Conservation (phyloP, 2,329 filamentous ascomycete species). For the Aspergillus ruber region DNA sequence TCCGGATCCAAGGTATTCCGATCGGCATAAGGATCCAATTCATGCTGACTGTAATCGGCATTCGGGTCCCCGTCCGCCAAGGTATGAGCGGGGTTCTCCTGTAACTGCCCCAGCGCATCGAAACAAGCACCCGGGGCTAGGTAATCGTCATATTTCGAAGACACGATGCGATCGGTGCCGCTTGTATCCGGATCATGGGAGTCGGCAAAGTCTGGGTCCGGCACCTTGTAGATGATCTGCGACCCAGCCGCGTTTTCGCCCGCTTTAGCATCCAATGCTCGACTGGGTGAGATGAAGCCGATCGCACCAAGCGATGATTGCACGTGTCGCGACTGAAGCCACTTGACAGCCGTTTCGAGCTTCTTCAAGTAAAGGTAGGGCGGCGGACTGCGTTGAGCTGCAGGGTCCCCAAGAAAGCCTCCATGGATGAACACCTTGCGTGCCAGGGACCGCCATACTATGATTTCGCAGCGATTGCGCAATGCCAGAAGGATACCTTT, state of each 20-base stretch:
- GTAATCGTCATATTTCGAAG: slow-evolving; percentile 31
- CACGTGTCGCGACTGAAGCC: slow-evolving; percentile 48
- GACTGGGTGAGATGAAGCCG: neutral
- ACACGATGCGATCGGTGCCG: slow-evolving; percentile 6
- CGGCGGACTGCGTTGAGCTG: slow-evolving; percentile 48
- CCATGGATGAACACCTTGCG: slow-evolving; percentile 71
- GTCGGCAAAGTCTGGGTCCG: slow-evolving; percentile 28
- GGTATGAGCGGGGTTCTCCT: slow-evolving; percentile 17
- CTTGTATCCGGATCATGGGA: slow-evolving; percentile 9
- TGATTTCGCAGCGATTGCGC: slow-evolving; percentile 67
- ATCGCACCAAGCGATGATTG: slow-evolving; percentile 4
- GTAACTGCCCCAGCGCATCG: slow-evolving; percentile 23
- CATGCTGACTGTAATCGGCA: slow-evolving; percentile 33
- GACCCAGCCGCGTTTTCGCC: slow-evolving; percentile 16
- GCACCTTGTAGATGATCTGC: slow-evolving; percentile 23
- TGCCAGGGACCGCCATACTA: slow-evolving; percentile 78
- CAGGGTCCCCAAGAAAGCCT: slow-evolving; percentile 58
- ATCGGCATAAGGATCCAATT: slow-evolving; percentile 55
- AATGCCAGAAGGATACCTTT: slow-evolving; percentile 71
- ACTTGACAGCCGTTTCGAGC: slow-evolving; percentile 57
- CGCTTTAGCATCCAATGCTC: slow-evolving; percentile 5
- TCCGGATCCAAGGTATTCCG: slow-evolving; percentile 11
- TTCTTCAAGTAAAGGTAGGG: slow-evolving; percentile 69
- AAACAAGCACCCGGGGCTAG: slow-evolving; percentile 29
- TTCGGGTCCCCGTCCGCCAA: slow-evolving; percentile 24